Base-by-base conservation (phyloP, 768 basidiomycete species). In the Tulasnella sp. region DNA sequence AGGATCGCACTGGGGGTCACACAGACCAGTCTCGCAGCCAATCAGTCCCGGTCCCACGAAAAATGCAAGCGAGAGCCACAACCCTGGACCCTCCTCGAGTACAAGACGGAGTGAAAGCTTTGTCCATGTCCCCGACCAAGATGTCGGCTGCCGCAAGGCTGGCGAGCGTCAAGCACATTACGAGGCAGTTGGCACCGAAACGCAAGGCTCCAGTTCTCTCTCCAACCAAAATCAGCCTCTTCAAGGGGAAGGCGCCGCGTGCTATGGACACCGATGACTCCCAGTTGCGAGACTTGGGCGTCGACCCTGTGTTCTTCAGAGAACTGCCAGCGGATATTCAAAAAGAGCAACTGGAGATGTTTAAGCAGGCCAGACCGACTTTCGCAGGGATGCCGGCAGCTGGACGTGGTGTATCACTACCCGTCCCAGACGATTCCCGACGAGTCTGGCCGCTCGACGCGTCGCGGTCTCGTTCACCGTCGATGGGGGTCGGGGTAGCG, bases 261-360 rank as follows among this genome's bases (percentile, higher is more conserved):
- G 63, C 17, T 58, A 68, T 78, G 21, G 75, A 73, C 22, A 73
- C 84, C 22, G 70, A 79, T 0, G 76, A 81, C 17, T 73, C 69
- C 2, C 82, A 89, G 65, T 73, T 96, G 42, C 70, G 66, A 12
- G 74, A 76, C 38, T 73, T 92, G 22, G 80, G 77, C 10, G 80
- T 97, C 65, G 91, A 92, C 67, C 81, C 81, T 0, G 79, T 76
- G 5, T 81, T 88, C 4, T 92, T 87, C 64, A 71, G 69, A 0
- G 72, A 70, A 30, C 69, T 97, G 2, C 90, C 89, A 0, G 69
- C 70, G 1, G 76, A 80, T 22, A 67, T 90, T 44, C 86, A 90
- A 66, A 77, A 80, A 51, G 90, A 94, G 65, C 83, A 87, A 62
- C 71, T 93, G 27, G 73, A 78, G 11, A 57, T 67, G 21, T 65